Evolutionary conservation across 2,329 filamentous ascomycete genomes (phyloP).

Genomic region (Colletotrichum gloeosporioides): DNA sequence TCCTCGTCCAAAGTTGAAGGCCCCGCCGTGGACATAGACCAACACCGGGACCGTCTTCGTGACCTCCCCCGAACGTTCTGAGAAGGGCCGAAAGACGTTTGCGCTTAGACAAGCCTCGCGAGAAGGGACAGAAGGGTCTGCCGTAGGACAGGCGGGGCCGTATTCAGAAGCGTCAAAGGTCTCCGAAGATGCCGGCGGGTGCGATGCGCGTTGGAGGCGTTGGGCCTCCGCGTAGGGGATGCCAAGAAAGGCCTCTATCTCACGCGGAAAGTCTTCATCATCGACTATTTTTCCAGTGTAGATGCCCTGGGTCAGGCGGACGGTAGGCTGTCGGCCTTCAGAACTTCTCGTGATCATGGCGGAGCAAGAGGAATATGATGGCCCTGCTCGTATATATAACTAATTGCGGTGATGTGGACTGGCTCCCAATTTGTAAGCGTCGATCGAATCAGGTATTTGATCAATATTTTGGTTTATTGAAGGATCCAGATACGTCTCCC

Average conservation of each 20-base stretch:
- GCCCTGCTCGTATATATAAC: neutral
- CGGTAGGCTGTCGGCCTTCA: neutral
- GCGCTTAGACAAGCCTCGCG: conserved; percentile 59
- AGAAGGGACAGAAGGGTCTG: conserved; percentile 32
- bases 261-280: conserved; percentile 38
- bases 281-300: conserved; percentile 42
- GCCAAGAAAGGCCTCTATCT: conserved; percentile 53
- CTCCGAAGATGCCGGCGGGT: conserved; percentile 27
- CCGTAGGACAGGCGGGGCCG: conserved; percentile 43
- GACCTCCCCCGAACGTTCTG: conserved; percentile 1
- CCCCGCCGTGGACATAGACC: conserved; percentile 69
- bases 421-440: neutral
- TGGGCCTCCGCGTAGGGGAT: conserved; percentile 53
- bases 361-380: neutral
- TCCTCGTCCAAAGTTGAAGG: conserved; percentile 61
- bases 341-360: neutral
- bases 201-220: conserved; percentile 50
- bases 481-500: neutral
- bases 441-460: neutral
- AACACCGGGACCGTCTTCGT: conserved; percentile 46
- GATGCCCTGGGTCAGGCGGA: conserved; percentile 40
- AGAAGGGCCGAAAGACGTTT: conserved; percentile 52
- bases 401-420: neutral
- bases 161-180: conserved; percentile 38
- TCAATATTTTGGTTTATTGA: neutral